Evolutionary conservation across 2,329 filamentous ascomycete genomes (phyloP).

Genomic region (Trichoderma citrinoviride): DNA sequence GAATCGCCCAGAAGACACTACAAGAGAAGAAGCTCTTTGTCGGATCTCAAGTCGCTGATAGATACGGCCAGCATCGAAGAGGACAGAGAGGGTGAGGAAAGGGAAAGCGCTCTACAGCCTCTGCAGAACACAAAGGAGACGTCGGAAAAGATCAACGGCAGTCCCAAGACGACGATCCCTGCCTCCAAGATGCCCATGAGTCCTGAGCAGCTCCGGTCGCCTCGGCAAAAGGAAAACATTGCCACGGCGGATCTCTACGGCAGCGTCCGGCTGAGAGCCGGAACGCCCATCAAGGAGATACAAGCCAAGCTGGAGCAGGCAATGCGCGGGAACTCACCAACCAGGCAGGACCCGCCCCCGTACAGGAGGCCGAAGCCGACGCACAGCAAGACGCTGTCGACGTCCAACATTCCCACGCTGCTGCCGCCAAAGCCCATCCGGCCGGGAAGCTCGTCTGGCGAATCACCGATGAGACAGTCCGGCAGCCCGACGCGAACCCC

Average conservation of each 20-base stretch:
- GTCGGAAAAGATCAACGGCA: slow-evolving; percentile 57
- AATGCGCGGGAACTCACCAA: slow-evolving; percentile 24
- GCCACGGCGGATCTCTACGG: slow-evolving; percentile 26
- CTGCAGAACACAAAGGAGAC: slow-evolving; percentile 53
- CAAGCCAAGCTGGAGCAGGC: slow-evolving; percentile 22
- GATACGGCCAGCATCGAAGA: slow-evolving; percentile 53
- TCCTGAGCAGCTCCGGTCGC: slow-evolving; percentile 41
- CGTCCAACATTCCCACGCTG: slow-evolving; percentile 55
- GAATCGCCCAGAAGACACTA: slow-evolving; percentile 54
- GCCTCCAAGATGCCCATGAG: slow-evolving; percentile 54
- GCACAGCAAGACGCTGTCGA: slow-evolving; percentile 52
- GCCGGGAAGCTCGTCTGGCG: slow-evolving; percentile 28
- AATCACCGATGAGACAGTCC: slow-evolving; percentile 27
- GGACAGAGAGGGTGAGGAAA: slow-evolving; percentile 28
- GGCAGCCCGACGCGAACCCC: slow-evolving; percentile 34
- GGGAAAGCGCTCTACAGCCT: slow-evolving; percentile 40
- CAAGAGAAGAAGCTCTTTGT: slow-evolving; percentile 87
- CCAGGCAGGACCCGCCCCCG: slow-evolving; percentile 25
- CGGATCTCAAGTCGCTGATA: slow-evolving; percentile 74
- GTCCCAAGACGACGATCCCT: slow-evolving; percentile 42
- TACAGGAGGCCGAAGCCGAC: slow-evolving; percentile 27
- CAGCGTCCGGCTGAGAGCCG: slow-evolving; percentile 20
- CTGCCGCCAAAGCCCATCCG: slow-evolving; percentile 49
- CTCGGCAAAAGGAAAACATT: slow-evolving; percentile 48
- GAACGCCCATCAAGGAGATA: slow-evolving; percentile 19